A percentile compares a stretch with the other conserved stretches of the same genome.
These are phyloP conservation scores for Trichoderma koningiopsis DNA, from an alignment of 2,329 filamentous ascomycete species.

Conservation along the genomic window DNA sequence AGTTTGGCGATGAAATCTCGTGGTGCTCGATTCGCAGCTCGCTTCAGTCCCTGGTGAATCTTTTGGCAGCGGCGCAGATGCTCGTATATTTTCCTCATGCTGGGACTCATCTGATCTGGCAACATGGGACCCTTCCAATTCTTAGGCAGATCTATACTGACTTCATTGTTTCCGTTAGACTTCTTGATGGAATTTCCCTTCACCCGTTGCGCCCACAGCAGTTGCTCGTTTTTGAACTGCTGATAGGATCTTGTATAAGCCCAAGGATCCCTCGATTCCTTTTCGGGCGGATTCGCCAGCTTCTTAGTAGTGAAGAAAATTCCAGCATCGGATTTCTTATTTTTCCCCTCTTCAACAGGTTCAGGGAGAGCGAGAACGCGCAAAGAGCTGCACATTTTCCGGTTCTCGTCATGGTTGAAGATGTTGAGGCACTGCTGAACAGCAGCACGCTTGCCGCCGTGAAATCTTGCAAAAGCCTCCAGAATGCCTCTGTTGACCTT, in stretches of 20 bases:
- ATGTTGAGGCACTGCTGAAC: constrained; percentile 47
- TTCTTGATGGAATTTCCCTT: constrained; percentile 28
- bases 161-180: constrained; percentile 23
- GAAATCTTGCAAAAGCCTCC: constrained; percentile 39
- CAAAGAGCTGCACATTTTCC: constrained; percentile 40
- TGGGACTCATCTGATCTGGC: constrained; percentile 30
- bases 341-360: constrained; percentile 6
- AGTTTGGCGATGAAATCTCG: constrained; percentile 29
- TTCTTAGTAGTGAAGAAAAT: constrained; percentile 31
- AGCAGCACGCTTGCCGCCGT: constrained; percentile 49
- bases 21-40: constrained; percentile 28
- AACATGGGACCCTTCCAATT: constrained; percentile 33
- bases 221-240: constrained; percentile 29
- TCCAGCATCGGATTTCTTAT: constrained; percentile 28
- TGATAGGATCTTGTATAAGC: constrained; percentile 34
- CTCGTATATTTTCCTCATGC: constrained; percentile 31
- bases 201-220: constrained; percentile 30
- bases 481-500: constrained; percentile 28
- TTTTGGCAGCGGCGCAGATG: constrained; percentile 27
- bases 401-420: constrained; percentile 44
- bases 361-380: constrained; percentile 42
- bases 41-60: constrained; percentile 27
- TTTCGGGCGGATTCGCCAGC: constrained; percentile 30
- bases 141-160: constrained; percentile 32
- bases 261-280: constrained; percentile 34